These are phyloP conservation scores for Zopfia rhizophila DNA, from an alignment of 2,329 filamentous ascomycete genomes.

Conservation along the genomic window DNA sequence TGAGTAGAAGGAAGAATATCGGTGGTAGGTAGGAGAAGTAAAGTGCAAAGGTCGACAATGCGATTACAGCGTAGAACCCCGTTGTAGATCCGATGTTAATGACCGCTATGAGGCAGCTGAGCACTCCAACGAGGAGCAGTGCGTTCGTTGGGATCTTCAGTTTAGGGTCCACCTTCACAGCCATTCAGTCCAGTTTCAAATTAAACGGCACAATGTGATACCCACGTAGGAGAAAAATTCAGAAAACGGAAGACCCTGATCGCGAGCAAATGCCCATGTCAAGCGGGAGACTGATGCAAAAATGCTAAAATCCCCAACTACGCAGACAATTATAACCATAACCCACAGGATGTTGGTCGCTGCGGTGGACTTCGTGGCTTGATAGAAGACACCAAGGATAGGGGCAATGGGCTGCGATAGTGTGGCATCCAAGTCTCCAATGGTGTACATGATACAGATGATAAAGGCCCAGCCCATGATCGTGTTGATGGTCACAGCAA, in stretches of 20 bases:
- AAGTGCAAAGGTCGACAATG: slow-evolving; percentile 40
- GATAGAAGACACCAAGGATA: no score
- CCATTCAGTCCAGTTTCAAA: no score
- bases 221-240: slow-evolving; percentile 33
- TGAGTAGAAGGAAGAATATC: slow-evolving; percentile 41
- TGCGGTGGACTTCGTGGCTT: slow-evolving; percentile 28
- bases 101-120: slow-evolving; percentile 42
- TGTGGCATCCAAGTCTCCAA: no score
- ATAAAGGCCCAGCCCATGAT: no score
- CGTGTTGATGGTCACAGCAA: no score
- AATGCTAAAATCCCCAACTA: slow-evolving; percentile 28
- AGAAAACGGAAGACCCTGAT: slow-evolving; percentile 34
- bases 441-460: no score
- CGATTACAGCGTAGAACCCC: slow-evolving; percentile 54
- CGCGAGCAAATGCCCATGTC: slow-evolving; percentile 32
- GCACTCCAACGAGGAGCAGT: slow-evolving; percentile 37
- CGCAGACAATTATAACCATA: slow-evolving; percentile 22
- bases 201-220: background rate
- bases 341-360: slow-evolving; percentile 18
- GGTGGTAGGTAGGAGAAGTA: slow-evolving; percentile 45
- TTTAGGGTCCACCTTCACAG: slow-evolving; percentile 50
- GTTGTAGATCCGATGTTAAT: slow-evolving; percentile 53
- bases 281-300: slow-evolving; percentile 27
- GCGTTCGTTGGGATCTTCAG: slow-evolving; percentile 46
- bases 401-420: no score